Conservation (phyloP, 1,139 yeast species). For the Diutina catenulata region DNA sequence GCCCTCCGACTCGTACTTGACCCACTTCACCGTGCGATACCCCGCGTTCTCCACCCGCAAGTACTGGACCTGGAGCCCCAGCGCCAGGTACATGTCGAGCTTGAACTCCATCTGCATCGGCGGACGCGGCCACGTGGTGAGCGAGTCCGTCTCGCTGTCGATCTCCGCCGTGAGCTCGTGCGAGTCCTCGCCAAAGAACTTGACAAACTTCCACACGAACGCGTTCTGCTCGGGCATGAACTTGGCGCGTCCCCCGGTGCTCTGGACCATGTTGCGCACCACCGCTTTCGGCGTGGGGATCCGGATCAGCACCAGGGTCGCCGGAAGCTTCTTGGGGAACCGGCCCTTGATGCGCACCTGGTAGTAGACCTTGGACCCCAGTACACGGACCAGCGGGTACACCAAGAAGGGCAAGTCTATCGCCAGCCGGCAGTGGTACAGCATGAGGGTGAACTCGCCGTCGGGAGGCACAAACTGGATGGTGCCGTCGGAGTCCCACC, state of each 20-base stretch:
- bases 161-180: conserved; percentile 42
- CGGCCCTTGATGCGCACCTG: conserved; percentile 45
- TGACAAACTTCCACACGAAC: conserved; percentile 59
- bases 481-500: conserved; percentile 54
- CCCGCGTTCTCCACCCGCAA: conserved; percentile 60
- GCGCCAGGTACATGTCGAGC: conserved; percentile 66
- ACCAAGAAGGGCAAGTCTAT: conserved; percentile 63
- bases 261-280: conserved; percentile 35
- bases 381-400: conserved; percentile 45
- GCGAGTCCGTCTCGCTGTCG: conserved; percentile 18
- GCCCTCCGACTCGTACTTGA: conserved; percentile 60
- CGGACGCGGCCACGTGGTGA: conserved; percentile 49
- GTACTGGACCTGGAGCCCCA: conserved; percentile 67
- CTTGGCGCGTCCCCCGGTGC: conserved; percentile 57
- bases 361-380: conserved; percentile 43
- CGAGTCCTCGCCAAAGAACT: conserved; percentile 59
- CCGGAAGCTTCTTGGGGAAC: conserved; percentile 49
- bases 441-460: conserved; percentile 83
- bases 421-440: conserved; percentile 46
- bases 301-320: conserved; percentile 50
- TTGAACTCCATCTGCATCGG: conserved; percentile 65
- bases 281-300: conserved; percentile 67
- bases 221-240: conserved; percentile 55
- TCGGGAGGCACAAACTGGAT: conserved; percentile 83
- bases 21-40: conserved; percentile 79